Base-by-base conservation (phyloP, 1,284 basidiomycete genomes). In the Cutaneotrichosporon curvatum region DNA sequence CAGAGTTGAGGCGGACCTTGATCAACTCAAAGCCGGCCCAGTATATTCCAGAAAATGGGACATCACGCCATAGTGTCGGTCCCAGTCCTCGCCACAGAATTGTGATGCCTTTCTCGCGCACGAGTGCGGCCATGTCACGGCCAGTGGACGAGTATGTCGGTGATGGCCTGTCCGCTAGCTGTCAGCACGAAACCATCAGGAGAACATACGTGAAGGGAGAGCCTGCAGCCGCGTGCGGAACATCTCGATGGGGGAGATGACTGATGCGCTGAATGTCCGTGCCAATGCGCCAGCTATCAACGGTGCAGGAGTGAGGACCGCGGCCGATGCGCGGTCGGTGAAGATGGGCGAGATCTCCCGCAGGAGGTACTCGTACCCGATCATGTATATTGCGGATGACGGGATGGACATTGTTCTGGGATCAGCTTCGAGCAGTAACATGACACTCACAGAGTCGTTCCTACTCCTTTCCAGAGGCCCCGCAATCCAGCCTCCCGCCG, bases 21-120 rank as follows among this genome's bases (percentile, higher is more conserved):
- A 62, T 49, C 4, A 67, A 55, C 50, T 72, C 70, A 39, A 72
- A 70, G 6, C 63, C 62, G 4, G 68, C 70, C 70, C 70, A 72
- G 57, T 72, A 72, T 28, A 70, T 54, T 59, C 90, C 94, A 33
- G 87, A 91, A 67, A 98, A 98, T 0, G 94, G 94, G 2, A 98
- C 94, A 60, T 98, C 94, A 47, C 94, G 80, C 90, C 89, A 97
- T 8, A 98, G 76, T 5, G 91, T 96, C 4, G 92, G 81, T 0
- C 85, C 84, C 4, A 98, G 76, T 0, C 94, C 94, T 45, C 89
- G 78, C 87, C 90, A 98, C 19, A 97, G 77, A 39, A 81, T 84
- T 16, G 73, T 63, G 7, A 83, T 60, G 6, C 92, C 92, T 45
- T 84, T 76, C 33, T 72, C 63, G 37, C 75, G 76, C 9, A 84